Base-by-base conservation (phyloP, 1,284 basidiomycete species). In the Apiotrichum veenhuisii region DNA sequence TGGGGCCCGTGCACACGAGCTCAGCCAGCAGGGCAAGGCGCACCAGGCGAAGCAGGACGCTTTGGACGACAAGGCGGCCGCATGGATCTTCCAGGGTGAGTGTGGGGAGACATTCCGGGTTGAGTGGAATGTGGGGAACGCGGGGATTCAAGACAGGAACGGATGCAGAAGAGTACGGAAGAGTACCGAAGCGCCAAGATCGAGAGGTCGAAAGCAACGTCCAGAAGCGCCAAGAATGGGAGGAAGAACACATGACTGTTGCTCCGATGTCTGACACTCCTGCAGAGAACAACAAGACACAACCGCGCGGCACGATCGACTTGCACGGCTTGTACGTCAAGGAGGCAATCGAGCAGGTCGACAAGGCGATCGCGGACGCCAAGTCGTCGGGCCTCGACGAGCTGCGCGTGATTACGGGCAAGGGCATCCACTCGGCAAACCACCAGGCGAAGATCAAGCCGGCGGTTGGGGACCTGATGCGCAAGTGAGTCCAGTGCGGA, bases 261-360 rank as follows among this genome's bases (percentile, higher is more conserved):
- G 4, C 18, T n/a, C 2, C 18, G 8, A n/a, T 18, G n/a, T n/a
- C 18, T 38, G 5, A 18, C 11, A 18, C 4, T 36, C 15, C 40
- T 14, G 17, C 64, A 91, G 90, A 89, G 71, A 95, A 94, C 71
- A 96, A 96, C 79, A 81, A 82, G 74, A 83, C 87, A 57, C 85
- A 86, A 55, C 76, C 83, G 50, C 81, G 81, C 1, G 88, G 86
- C 2, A 88, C 91, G 68, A 80, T 96, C 46, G 89, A 98, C 74
- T 79, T 98, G 41, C 91, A 95, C 70, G 92, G 91, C 1, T 79
- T 98, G 9, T 96, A 91, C 74, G 92, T 95, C 50, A 91, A 92
- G 68, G 95, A 98, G 67, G 89, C 91, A n/a, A 83, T 92, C 49
- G 79, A 81, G 45, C 81, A 81, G 55, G 85, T 84, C 1, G 89